phyloP scores from a whole-genome alignment of 768 basidiomycete genomes.

The Heimioporus sp. region DNA sequence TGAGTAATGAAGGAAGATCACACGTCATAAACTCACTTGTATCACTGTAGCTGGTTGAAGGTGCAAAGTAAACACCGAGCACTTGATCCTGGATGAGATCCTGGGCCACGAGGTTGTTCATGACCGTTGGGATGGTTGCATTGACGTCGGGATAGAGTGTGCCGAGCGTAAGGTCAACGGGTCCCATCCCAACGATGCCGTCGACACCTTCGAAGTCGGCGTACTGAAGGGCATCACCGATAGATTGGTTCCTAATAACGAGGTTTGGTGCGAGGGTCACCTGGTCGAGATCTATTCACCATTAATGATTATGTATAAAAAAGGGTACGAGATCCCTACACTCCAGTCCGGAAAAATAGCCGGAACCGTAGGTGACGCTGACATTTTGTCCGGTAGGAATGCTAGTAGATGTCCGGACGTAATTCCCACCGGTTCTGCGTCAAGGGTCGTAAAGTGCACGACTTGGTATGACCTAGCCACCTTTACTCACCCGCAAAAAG shows the following conservation, averaged over 20 bases:
- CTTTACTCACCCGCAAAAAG: conserved; percentile 19
- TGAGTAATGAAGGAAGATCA: background rate
- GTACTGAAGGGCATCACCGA: background rate
- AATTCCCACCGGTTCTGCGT: conserved; percentile 9
- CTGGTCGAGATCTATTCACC: background rate
- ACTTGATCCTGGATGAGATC: background rate
- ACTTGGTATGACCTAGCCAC: background rate
- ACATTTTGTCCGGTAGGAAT: conserved; percentile 15
- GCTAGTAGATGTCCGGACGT: conserved; percentile 14
- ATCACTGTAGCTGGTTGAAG: background rate
- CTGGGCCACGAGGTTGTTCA: background rate
- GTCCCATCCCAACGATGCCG: background rate
- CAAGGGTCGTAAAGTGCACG: background rate
- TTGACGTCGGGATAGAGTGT: background rate
- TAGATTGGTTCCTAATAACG: background rate
- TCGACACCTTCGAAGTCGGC: background rate
- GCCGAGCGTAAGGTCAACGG: background rate
- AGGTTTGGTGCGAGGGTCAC: background rate
- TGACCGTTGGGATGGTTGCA: background rate
- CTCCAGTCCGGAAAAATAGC: conserved; percentile 32
- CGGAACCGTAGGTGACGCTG: background rate
- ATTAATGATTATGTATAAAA: background rate
- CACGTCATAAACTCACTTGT: background rate
- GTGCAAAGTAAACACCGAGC: background rate
- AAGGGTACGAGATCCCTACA: conserved; percentile 8